These are phyloP conservation scores for Zygotorulaspora florentina DNA, from an alignment of 805 yeast species.

Conservation along the genomic window DNA sequence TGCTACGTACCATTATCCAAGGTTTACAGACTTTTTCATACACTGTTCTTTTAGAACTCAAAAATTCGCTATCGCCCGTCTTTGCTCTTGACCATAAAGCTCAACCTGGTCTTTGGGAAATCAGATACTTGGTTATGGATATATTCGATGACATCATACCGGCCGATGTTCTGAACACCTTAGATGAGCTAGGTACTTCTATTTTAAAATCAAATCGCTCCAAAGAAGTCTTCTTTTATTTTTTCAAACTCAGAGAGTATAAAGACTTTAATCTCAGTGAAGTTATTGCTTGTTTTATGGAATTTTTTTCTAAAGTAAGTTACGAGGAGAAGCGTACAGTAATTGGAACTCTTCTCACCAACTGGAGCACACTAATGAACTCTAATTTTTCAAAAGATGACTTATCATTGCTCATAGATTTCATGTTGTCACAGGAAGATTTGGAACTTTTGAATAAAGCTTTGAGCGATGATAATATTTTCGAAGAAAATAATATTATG, in stretches of 20 bases:
- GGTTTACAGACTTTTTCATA: constrained; percentile 41
- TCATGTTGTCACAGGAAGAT: constrained; percentile 28
- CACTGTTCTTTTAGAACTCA: constrained; percentile 25
- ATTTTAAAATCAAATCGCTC: constrained; percentile 1
- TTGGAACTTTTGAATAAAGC: constrained; percentile 22
- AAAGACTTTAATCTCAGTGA: constrained; percentile 28
- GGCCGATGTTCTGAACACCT: constrained; percentile 21
- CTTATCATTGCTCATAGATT: constrained; percentile 29
- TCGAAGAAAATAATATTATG: constrained; percentile 46
- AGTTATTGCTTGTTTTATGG: constrained; percentile 26
- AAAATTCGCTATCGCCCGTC: constrained; percentile 22
- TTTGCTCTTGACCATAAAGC: constrained; percentile 20
- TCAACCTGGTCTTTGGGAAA: constrained; percentile 40
- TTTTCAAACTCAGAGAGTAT: constrained; percentile 51
- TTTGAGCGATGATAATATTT: constrained; percentile 39
- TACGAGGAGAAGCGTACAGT: constrained; percentile 8
- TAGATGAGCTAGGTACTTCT: constrained; percentile 6
- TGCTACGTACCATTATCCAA: constrained; percentile 33
- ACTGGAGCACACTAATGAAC: constrained; percentile 55
- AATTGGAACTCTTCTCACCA: constrained; percentile 35
- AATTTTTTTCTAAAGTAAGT: constrained; percentile 16
- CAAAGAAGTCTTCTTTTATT: constrained; percentile 33
- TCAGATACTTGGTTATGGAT: constrained; percentile 46
- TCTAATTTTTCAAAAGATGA: constrained; percentile 31
- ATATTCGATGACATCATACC: constrained; percentile 41